These are phyloP conservation scores for Phytophthora gonapodyides DNA, from an alignment of 352 stramenopile genomes.

Conservation along the genomic window DNA sequence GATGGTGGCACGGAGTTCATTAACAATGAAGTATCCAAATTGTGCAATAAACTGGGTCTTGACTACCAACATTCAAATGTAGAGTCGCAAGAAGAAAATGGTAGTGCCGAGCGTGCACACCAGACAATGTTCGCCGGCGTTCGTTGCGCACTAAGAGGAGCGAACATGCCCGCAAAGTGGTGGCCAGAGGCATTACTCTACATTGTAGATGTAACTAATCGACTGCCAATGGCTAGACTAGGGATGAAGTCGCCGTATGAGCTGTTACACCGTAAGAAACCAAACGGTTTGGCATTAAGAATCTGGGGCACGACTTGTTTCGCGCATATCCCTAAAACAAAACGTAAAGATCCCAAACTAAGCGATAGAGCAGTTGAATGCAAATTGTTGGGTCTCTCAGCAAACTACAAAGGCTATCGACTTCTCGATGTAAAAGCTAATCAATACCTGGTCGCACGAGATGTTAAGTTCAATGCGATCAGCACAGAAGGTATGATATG, in stretches of 20 bases:
- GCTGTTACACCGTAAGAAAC: too few species aligned
- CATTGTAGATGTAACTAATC: slow-evolving; percentile 9
- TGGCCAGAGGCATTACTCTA: slow-evolving; percentile 4
- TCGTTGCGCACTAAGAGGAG: slow-evolving; percentile 5
- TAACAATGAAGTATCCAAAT: slow-evolving; percentile 5
- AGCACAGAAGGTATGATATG: slow-evolving; percentile 1
- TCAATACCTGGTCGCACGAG: slow-evolving; percentile 11
- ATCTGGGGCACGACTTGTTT: background rate
- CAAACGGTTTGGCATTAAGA: too few species aligned
- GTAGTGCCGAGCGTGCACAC: background rate
- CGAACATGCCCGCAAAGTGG: slow-evolving; percentile 6
- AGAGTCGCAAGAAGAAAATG: slow-evolving; percentile 12
- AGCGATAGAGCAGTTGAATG: slow-evolving; percentile 3
- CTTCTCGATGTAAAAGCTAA: slow-evolving; percentile 12
- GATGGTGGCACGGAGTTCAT: slow-evolving; percentile 9
- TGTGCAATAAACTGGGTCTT: slow-evolving; percentile 2
- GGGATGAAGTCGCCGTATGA: slow-evolving; percentile 11
- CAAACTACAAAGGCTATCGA: slow-evolving; percentile 14
- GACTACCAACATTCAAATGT: slow-evolving; percentile 8
- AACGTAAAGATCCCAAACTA: slow-evolving; percentile 11
- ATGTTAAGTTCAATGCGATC: slow-evolving; percentile 7
- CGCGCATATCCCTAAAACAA: slow-evolving; percentile 12
- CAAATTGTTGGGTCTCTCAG: slow-evolving; percentile 8
- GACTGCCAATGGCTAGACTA: slow-evolving; percentile 9
- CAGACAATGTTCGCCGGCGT: slow-evolving; percentile 5